Percentiles rank a stretch among this genome's conserved stretches.
phyloP scores from a whole-genome alignment of 106 monocot genomes.

The Phalaenopsis aphrodite region DNA sequence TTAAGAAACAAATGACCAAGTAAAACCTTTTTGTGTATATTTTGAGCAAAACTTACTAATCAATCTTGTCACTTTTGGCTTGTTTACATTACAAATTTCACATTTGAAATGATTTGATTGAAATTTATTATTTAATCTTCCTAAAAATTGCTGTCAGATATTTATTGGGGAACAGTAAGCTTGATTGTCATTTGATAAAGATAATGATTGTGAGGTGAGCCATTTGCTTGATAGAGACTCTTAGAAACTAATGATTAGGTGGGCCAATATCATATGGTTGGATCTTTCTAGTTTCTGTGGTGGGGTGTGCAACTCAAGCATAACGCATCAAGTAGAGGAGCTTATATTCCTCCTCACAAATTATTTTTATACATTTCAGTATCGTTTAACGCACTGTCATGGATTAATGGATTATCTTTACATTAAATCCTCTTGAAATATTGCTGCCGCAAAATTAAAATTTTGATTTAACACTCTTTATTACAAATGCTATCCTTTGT shows the following conservation, averaged over 20 bases:
- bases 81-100: too few relatives aligned
- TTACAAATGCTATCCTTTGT: too few relatives aligned
- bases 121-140: background rate
- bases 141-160: background rate
- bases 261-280: slow-evolving; percentile 12
- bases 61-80: too few relatives aligned
- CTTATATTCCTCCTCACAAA: slow-evolving; percentile 12
- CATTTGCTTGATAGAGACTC: background rate
- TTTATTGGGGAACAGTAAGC: background rate
- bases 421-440: too few relatives aligned
- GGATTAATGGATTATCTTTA: too few relatives aligned
- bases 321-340: background rate
- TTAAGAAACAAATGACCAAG: too few relatives aligned
- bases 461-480: too few relatives aligned
- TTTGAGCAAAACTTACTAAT: too few relatives aligned
- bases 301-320: slow-evolving; percentile 3
- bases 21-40: too few relatives aligned
- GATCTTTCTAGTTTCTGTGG: slow-evolving; percentile 6
- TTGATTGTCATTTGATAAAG: background rate
- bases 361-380: slow-evolving; percentile 4
- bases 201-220: background rate
- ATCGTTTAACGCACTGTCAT: too few relatives aligned
- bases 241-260: slow-evolving; percentile 15
- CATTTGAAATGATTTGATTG: too few relatives aligned
- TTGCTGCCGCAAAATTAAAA: too few relatives aligned